Conservation (phyloP, 495 filamentous ascomycete species). For the Emericellopsis terricola region DNA sequence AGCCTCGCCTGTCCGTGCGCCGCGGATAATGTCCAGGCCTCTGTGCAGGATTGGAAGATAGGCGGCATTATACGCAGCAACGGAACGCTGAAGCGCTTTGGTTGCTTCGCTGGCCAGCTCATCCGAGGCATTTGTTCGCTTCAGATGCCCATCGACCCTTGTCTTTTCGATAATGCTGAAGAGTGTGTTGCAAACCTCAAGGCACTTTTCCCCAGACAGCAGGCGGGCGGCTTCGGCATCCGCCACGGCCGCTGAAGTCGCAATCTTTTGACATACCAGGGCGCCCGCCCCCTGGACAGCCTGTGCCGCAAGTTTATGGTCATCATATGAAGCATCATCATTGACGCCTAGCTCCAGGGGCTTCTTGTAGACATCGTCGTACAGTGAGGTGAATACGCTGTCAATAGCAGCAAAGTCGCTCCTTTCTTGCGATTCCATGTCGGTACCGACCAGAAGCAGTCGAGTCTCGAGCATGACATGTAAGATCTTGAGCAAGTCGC, state of each 20-base stretch:
- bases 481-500: constrained; percentile 1
- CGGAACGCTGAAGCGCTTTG: background rate
- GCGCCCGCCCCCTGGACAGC: constrained; percentile 2
- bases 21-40: background rate
- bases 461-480: constrained; percentile 2
- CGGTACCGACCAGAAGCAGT: background rate
- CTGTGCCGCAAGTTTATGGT: background rate
- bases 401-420: constrained; percentile 1
- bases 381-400: constrained; percentile 1
- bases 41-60: background rate
- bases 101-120: constrained; percentile 1
- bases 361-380: constrained; percentile 1
- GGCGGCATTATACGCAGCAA: background rate
- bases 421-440: constrained; percentile 1
- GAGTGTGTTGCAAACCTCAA: background rate
- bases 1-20: background rate
- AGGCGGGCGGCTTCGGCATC: background rate
- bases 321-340: background rate
- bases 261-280: background rate
- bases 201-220: background rate
- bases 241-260: background rate
- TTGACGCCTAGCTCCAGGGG: background rate
- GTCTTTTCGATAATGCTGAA: background rate
- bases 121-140: background rate
- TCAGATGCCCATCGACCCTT: background rate